phyloP scores from a whole-genome alignment of 2,329 filamentous ascomycete species.

The Incumbomyces lentus region DNA sequence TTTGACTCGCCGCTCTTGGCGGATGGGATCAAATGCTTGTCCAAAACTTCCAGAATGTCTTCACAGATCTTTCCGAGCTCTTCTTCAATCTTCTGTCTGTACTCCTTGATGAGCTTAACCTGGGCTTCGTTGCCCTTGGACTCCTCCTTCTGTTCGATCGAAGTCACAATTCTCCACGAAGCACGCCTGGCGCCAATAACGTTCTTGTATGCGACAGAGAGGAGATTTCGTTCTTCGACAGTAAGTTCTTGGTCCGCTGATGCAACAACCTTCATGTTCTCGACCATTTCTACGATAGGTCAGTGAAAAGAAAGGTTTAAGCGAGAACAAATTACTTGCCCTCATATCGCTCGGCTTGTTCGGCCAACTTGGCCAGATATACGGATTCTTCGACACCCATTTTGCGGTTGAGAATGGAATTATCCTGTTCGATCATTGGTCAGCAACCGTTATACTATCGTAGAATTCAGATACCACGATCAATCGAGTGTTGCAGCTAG shows the following conservation, averaged over 20 bases:
- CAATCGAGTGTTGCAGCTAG: neutral
- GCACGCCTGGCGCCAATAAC: conserved; percentile 93
- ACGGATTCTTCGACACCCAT: conserved; percentile 99
- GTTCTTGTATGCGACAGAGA: conserved; percentile 98
- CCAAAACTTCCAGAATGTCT: conserved; percentile 89
- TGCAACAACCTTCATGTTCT: conserved; percentile 99
- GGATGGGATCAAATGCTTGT: conserved; percentile 86
- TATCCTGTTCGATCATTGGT: neutral
- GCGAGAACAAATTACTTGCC: conserved; percentile 50
- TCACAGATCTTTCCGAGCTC: conserved; percentile 97
- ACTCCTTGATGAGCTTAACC: conserved; percentile 88
- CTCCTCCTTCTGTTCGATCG: conserved; percentile 99
- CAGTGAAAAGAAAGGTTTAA: conserved; percentile 15
- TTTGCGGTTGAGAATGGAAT: conserved; percentile 40
- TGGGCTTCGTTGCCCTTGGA: conserved; percentile 93
- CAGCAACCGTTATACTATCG: neutral
- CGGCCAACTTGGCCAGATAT: conserved; percentile 98
- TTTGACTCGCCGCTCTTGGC: conserved; percentile 95
- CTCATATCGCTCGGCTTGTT: conserved; percentile 99
- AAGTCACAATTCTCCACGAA: conserved; percentile 96
- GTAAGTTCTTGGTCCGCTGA: conserved; percentile 72
- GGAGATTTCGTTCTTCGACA: conserved; percentile 93
- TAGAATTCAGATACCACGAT: conserved; percentile 1
- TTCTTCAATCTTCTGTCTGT: conserved; percentile 95
- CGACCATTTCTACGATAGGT: conserved; percentile 76